Evolutionary conservation across 2,329 filamentous ascomycete genomes (phyloP).

Genomic region (Trichoderma asperellum): DNA sequence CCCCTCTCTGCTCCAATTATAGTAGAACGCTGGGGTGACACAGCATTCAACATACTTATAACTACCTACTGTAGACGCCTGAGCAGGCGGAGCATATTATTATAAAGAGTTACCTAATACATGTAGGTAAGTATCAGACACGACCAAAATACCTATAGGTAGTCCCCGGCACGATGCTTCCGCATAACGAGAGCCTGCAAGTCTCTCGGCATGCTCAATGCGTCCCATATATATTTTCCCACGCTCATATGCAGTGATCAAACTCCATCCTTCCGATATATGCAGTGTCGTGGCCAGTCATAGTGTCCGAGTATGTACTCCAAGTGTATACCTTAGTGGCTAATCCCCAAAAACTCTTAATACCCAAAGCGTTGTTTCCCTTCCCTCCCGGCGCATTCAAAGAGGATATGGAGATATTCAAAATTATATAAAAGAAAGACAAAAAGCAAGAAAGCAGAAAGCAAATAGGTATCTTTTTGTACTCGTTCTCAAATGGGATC

Average conservation of each 20-base stretch:
- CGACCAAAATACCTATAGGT: background rate
- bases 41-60: background rate
- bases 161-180: background rate
- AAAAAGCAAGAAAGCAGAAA: background rate
- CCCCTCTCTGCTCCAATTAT: background rate
- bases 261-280: background rate
- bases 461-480: conserved; percentile 29
- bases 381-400: background rate
- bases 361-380: background rate
- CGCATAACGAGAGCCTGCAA: background rate
- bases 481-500: conserved; percentile 23
- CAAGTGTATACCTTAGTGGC: background rate
- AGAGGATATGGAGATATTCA: background rate
- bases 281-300: background rate
- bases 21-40: background rate
- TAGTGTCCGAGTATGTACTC: background rate
- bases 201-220: background rate
- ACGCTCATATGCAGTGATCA: background rate
- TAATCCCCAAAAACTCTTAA: background rate
- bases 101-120: background rate
- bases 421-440: background rate
- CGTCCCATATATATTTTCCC: background rate
- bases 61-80: background rate
- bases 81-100: background rate
- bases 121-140: background rate